A percentile compares a stretch with the other conserved stretches of the same genome.
These are phyloP conservation scores for Dillenia suffruticosa DNA, from an alignment of 164 flowering plant species.

Conservation along the genomic window DNA sequence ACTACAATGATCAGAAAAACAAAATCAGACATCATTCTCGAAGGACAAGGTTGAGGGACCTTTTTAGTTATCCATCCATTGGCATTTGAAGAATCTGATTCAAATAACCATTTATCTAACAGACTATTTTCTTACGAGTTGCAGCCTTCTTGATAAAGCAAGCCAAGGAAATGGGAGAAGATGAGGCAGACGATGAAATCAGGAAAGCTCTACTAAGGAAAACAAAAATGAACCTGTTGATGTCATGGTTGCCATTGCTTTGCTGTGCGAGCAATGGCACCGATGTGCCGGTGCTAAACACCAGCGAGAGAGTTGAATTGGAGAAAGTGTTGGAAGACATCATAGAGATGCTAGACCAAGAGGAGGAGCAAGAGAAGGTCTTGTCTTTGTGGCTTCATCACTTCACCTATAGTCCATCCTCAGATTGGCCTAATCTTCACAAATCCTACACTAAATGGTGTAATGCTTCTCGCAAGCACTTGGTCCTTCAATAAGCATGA, in stretches of 20 bases:
- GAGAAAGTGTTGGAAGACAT: conserved; percentile 53
- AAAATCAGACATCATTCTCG: too few relatives aligned
- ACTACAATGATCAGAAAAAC: too few relatives aligned
- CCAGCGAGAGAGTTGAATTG: conserved; percentile 45
- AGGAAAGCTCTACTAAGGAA: conserved; percentile 11
- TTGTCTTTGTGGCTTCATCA: conserved; percentile 78
- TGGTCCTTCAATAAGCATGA: conserved; percentile 19
- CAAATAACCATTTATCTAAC: too few relatives aligned
- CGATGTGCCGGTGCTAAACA: conserved; percentile 52
- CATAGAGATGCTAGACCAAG: conserved; percentile 32
- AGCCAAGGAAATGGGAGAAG: conserved; percentile 39
- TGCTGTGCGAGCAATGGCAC: conserved; percentile 73
- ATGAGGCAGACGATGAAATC: conserved; percentile 18
- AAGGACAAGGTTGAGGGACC: too few relatives aligned
- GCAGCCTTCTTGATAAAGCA: conserved; percentile 68
- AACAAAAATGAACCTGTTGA: conserved; percentile 46
- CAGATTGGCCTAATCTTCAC: conserved; percentile 90
- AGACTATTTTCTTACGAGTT: background rate
- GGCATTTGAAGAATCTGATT: too few relatives aligned
- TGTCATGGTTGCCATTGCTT: conserved; percentile 80
- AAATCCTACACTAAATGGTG: conserved; percentile 69
- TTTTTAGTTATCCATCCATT: too few relatives aligned
- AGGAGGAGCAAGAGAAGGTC: conserved; percentile 63
- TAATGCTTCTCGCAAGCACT: conserved; percentile 48
- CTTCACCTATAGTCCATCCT: conserved; percentile 47